Base-by-base conservation (phyloP, 2,329 filamentous ascomycete species). In the Plectosphaerella cucumerina region DNA sequence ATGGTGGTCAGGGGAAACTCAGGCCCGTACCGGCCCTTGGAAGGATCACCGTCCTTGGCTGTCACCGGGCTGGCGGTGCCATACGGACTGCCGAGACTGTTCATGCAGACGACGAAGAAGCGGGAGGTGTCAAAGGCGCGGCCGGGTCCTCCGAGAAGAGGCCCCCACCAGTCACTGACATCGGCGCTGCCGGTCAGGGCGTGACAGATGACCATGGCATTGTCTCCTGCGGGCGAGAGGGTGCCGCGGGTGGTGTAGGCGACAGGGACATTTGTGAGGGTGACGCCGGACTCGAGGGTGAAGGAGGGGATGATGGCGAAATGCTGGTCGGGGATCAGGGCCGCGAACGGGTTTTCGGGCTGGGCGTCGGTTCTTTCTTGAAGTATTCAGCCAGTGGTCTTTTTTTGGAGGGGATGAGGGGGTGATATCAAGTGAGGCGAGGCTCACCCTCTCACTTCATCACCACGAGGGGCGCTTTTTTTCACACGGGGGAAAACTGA, bases 1-100 rank as follows among this genome's bases (percentile, higher is more conserved):
- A 99, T 90, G 0, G 94, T 97, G 1, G 94, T 97, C 56, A 99
- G 73, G 44, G 94, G 94, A 60, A 99, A 99, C 64, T 99, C 94
- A 1, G 94, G 94, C 0, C 94, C 94, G 64, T 99, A 99, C 59
- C 82, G 81, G 17, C 83, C 91, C 56, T 89, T 84, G 48, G 75
- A 75, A 15, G 80, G 72, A 60, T 95, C 82, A 14, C 91, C 91
- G 63, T 97, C 86, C 67, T 90, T 95, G 59, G 85, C 86, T 2
- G 94, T 99, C 49, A 93, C 89, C 1, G 90, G 89, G 65, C 89
- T 93, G n/a, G 88, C 89, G 52, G 87, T 90, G 26, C 90, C 90
- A 62, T 95, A 95, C 0, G 90, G 90, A 61, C 88, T 93, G 44
- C 90, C 90, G 45, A 92, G 68, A 65, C 88, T 90, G 72, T 94